Conservation (phyloP, 164 flowering plant species). For the Berberis vulgaris region DNA sequence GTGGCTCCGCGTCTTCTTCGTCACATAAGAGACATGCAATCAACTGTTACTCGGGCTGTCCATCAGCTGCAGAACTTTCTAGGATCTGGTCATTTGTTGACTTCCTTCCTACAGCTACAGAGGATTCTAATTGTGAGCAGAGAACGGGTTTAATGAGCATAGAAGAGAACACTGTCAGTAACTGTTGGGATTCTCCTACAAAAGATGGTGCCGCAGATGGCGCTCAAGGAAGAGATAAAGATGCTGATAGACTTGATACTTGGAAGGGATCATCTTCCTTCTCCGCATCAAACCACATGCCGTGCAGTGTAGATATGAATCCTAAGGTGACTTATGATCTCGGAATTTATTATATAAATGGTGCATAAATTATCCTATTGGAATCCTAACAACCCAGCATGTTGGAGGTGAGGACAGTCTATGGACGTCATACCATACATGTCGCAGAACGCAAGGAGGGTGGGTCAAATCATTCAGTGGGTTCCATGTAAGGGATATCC, state of each 20-base stretch:
- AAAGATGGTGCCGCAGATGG: constrained; percentile 17
- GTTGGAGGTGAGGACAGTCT: constrained; percentile 4
- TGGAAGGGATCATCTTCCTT: constrained; percentile 39
- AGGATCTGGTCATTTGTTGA: constrained; percentile 71
- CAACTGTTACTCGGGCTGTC: constrained; percentile 84
- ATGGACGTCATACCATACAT: neutral
- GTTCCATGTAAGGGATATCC: constrained; percentile 7
- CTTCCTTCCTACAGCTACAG: constrained; percentile 29
- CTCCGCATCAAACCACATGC: constrained; percentile 21
- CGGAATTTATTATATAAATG: constrained; percentile 6
- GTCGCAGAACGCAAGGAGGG: constrained; percentile 5
- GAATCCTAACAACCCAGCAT: neutral
- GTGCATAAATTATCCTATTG: constrained; percentile 4
- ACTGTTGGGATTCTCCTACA: constrained; percentile 24
- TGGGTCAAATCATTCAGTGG: constrained; percentile 10
- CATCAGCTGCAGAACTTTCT: constrained; percentile 72
- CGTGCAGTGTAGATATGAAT: constrained; percentile 20
- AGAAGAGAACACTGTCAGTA: constrained; percentile 25
- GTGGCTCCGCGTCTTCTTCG: constrained; percentile 24
- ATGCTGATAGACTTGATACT: constrained; percentile 27
- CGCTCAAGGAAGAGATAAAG: constrained; percentile 9
- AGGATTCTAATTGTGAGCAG: constrained; percentile 49
- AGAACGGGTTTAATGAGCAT: constrained; percentile 68
- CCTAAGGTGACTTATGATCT: constrained; percentile 37
- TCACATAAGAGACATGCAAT: constrained; percentile 60